Evolutionary conservation across 345 rosid genomes (phyloP), one percentile per base, ranked within the genome.

Genomic region (Citrus australasica): DNA sequence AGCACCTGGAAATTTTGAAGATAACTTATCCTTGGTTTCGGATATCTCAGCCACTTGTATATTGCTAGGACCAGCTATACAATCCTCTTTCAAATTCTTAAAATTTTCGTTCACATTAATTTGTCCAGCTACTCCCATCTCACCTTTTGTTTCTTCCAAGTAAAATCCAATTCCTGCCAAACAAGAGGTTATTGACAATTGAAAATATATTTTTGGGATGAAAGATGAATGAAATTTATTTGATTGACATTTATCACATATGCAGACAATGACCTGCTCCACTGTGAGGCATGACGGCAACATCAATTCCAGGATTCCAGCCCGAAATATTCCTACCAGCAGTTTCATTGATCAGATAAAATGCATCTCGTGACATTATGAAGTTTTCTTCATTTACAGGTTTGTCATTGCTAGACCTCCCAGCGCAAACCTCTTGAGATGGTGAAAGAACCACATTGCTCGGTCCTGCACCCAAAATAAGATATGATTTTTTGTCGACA

Each of bases 381-480:
- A 75, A 56, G 46, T 66, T 66, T 30, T 82, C 75, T 62, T 77
- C 80, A 40, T 55, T 67, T 17, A 75, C 68, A 76, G 76, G 83
- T 61, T 81, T 76, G 38, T 81, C 84, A 78, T 30, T 68, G 71
- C 60, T 78, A 7, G 78, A 80, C 14, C 79, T 79, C 51, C 63
- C 68, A 56, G 77, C 61, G 59, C 64, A 13, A 46, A 69, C 11
- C 17, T 48, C 59, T 53, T 51, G 71, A 40, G 37, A 63, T 3
- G 79, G 78, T 79, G 73, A 78, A 78, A 68, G 59, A 66, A 75
- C 79, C 79, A 63, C 76, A 51, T 80, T 82, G 74, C 84, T 85
- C 0, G 84, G 74, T 81, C 86, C 91, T 59, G 79, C 81, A 82
- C 80, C 85, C 85, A 75, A 83, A 68, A 83, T 72, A 82, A 78